These are phyloP conservation scores for Pichia insulana DNA, from an alignment of 805 yeast genomes.

Conservation along the genomic window DNA sequence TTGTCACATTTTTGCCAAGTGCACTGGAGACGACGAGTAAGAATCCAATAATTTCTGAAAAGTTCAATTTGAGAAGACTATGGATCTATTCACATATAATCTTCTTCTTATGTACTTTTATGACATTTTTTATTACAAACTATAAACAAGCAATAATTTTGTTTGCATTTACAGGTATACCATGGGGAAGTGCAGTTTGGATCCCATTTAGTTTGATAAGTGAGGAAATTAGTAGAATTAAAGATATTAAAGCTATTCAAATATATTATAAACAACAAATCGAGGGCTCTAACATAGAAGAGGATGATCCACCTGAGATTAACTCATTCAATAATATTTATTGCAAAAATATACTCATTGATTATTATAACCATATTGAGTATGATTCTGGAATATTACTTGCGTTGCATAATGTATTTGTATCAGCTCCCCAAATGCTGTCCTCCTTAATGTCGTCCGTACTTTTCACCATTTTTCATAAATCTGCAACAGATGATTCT, in stretches of 20 bases:
- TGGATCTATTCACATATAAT: slow-evolving; percentile 46
- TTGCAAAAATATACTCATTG: slow-evolving; percentile 16
- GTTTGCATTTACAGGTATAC: slow-evolving; percentile 46
- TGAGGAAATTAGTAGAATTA: slow-evolving; percentile 46
- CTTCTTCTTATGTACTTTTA: slow-evolving; percentile 39
- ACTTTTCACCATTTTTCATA: slow-evolving; percentile 33
- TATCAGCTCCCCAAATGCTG: slow-evolving; percentile 48
- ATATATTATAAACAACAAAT: slow-evolving; percentile 15
- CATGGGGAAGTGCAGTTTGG: slow-evolving; percentile 64
- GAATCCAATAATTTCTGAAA: slow-evolving; percentile 1
- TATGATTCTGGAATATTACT: slow-evolving; percentile 49
- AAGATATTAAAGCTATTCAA: slow-evolving; percentile 34
- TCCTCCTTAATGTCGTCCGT: slow-evolving; percentile 41
- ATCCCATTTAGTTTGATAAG: slow-evolving; percentile 57
- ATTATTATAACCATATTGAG: slow-evolving; percentile 33
- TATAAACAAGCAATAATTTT: slow-evolving; percentile 37
- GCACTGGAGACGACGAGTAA: slow-evolving; percentile 24
- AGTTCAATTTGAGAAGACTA: slow-evolving; percentile 27
- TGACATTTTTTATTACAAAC: slow-evolving; percentile 37
- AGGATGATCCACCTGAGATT: slow-evolving; percentile 6
- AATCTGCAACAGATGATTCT: slow-evolving; percentile 15
- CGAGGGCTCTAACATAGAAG: slow-evolving; percentile 3
- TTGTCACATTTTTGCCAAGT: slow-evolving; percentile 38
- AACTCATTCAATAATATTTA: slow-evolving; percentile 12
- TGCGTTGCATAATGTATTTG: slow-evolving; percentile 51